phyloP scores from a whole-genome alignment of 345 rosid genomes.

The Rhodomyrtus tomentosa region DNA sequence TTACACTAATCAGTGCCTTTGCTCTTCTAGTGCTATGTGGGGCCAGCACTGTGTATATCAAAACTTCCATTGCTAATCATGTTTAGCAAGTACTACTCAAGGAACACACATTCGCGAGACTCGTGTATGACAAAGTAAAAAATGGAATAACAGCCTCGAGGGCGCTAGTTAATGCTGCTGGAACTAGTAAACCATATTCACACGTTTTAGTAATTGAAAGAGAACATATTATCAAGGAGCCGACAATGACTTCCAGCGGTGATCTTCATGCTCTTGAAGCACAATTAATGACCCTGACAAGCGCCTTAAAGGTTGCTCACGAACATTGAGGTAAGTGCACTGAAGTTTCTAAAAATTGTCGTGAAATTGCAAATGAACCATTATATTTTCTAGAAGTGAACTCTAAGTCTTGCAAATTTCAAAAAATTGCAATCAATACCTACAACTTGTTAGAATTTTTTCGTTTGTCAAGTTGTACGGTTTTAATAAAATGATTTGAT shows the following conservation, averaged over 20 bases:
- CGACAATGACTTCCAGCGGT: background rate
- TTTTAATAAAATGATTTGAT: too few species aligned
- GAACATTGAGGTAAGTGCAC: background rate
- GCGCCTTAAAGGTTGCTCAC: background rate
- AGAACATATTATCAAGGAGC: background rate
- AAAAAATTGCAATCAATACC: fast-evolving
- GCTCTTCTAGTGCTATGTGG: background rate
- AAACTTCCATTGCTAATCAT: background rate
- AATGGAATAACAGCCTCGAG: background rate
- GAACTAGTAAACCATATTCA: background rate
- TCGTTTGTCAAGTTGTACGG: too few species aligned
- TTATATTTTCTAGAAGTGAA: too few species aligned
- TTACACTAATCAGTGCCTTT: background rate
- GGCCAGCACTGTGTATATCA: background rate
- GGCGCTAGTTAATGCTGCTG: background rate
- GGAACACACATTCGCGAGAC: background rate
- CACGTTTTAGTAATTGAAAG: background rate
- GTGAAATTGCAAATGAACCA: too few species aligned
- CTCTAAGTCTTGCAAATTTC: too few species aligned
- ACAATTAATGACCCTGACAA: background rate
- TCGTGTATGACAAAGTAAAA: background rate
- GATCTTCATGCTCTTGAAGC: background rate
- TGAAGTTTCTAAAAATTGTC: too few species aligned
- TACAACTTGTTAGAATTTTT: too few species aligned
- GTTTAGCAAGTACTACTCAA: background rate